Evolutionary conservation across 495 filamentous ascomycete genomes (phyloP).

Genomic region (Halenospora varia): DNA sequence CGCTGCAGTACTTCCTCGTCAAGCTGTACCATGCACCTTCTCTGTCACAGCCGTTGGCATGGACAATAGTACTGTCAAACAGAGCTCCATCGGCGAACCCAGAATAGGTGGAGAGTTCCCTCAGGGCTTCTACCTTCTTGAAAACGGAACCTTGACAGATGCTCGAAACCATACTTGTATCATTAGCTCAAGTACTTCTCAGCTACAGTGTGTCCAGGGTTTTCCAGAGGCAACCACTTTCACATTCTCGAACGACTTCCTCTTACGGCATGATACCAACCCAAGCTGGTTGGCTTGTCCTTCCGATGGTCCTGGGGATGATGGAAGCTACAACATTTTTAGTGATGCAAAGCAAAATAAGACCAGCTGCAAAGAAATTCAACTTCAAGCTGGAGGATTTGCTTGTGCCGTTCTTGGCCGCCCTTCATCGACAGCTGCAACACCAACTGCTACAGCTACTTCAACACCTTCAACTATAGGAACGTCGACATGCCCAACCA

Average conservation of each 20-base stretch:
- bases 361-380: slow-evolving; percentile 15
- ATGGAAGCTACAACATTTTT: slow-evolving; percentile 20
- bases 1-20: background rate
- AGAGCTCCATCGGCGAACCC: slow-evolving; percentile 16
- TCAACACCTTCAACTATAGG: background rate
- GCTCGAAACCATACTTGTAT: slow-evolving; percentile 16
- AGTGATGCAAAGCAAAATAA: slow-evolving; percentile 9
- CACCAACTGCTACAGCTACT: background rate
- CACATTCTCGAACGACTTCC: slow-evolving; percentile 10
- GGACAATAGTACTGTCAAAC: slow-evolving; percentile 8
- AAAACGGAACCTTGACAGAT: slow-evolving; percentile 6
- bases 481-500: slow-evolving; percentile 10
- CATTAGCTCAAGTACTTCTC: slow-evolving; percentile 7
- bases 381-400: slow-evolving; percentile 15
- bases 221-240: slow-evolving; percentile 3
- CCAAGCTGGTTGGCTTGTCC: slow-evolving; percentile 23
- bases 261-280: slow-evolving; percentile 11
- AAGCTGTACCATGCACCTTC: slow-evolving; percentile 20
- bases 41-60: slow-evolving; percentile 15
- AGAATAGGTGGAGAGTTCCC: slow-evolving; percentile 18
- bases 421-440: background rate
- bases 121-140: slow-evolving; percentile 13
- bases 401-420: slow-evolving; percentile 14
- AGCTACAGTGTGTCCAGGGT: slow-evolving; percentile 18
- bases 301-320: slow-evolving; percentile 6